Evolutionary conservation across 2,329 filamentous ascomycete genomes (phyloP), one percentile per base, ranked within the genome.

Genomic region (Pseudocercospora cruenta): DNA sequence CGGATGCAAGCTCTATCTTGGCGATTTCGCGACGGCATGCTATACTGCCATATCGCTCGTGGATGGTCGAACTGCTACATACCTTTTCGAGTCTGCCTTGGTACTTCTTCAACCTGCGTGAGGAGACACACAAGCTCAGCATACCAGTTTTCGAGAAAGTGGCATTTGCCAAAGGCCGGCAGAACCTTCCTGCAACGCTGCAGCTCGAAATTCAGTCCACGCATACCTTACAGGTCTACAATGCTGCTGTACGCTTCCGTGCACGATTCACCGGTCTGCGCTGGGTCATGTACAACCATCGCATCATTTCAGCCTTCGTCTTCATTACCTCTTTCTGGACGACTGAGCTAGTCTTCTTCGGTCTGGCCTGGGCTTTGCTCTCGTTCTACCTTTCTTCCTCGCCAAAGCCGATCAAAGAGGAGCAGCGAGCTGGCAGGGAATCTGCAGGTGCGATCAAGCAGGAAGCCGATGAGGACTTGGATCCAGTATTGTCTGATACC

Each of bases 211-310:
- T 96, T 1, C 87, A 93, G 70, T 89, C 88, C 21, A 85, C 86
- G 4, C 85, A 88, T 70, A 69, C 71, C 3, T 84, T 97, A 74
- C 92, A 96, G 77, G 87, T 96, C 5, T 97, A 97, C 77, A 82
- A 82, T 21, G 89, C 87, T 3, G 81, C 80, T 14, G 84, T 96
- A 36, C 85, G 85, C 2, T 87, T 98, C 68, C 88, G 86, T 28
- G 94, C 94, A 4, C 86, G 88, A 61, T 88, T 97, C 69, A 62
- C 66, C 1, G 94, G 94, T 0, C 78, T 97, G 67, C 83, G 87
- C 58, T 95, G 91, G 88, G 73, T 94, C 63, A 96, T 99, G 91
- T 95, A 95, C 74, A 89, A 92, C 67, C 90, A 94, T 80, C 88
- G 91, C 12, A 74, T 95, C 39, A 77, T 88, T 1, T 88, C 88